Evolutionary conservation across 176 grass and related monocot genomes (phyloP), one percentile per base, ranked within the genome.

Genomic region (Carex littledalei): DNA sequence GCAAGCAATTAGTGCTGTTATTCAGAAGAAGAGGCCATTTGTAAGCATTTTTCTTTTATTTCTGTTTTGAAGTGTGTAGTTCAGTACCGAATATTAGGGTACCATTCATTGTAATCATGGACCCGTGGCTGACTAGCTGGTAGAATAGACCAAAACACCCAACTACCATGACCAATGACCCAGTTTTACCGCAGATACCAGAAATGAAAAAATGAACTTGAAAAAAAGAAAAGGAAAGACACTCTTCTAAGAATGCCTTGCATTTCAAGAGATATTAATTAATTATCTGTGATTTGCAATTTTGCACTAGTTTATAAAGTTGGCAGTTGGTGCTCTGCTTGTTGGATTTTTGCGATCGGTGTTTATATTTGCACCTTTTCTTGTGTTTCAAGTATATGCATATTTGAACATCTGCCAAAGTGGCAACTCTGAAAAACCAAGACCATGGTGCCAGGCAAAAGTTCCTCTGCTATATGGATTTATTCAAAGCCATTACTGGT

Each of bases 401-500:
- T 95, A 95, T 86, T 81, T 89, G 10, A 98, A 94, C 84, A 93
- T 98, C 74, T 95, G 95, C 17, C n/a, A 82, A 72, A 59, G 82
- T 16, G 84, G 84, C 49, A 81, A 67, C 77, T 80, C 63, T 9
- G 69, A 89, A 47, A 89, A 91, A 60, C 39, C 79, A 79, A 92
- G 95, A 73, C 91, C 93, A 63, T 95, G 95, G 93, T 98, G 95
- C 84, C 86, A 78, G 86, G 79, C 79, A 80, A 98, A 87, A 89
- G 54, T 95, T 49, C 95, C 95, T 58, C 76, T 89, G 82, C 67
- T 98, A 79, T 98, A 98, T 89, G 88, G 93, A 72, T 98, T 92
- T 83, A 88, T 98, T 85, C 93, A 98, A 82, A 93, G 86, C 81
- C 91, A 95, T 67, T 98, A 95, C 80, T 98, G 95, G 93, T 98